These are phyloP conservation scores for Hygrophila difformis DNA, from an alignment of 257 asterid species.

Conservation along the genomic window DNA sequence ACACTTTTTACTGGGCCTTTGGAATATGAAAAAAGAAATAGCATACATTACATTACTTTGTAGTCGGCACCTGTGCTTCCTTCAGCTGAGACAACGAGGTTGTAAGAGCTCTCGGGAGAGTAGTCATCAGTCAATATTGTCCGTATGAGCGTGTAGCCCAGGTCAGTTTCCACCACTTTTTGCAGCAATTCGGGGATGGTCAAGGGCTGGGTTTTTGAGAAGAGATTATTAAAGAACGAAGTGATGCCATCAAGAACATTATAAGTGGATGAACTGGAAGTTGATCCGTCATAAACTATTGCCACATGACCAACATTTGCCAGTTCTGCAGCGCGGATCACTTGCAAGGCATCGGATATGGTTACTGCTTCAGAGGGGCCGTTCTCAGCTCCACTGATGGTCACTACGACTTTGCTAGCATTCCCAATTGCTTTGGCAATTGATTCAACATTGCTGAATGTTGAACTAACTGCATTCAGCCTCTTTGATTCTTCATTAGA, in stretches of 20 bases:
- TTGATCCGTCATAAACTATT: conserved; percentile 54
- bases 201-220: conserved; percentile 55
- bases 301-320: conserved; percentile 91
- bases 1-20: conserved; percentile 2
- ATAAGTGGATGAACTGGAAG: conserved; percentile 33
- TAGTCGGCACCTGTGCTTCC: conserved; percentile 50
- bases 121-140: conserved; percentile 66
- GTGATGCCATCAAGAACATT: conserved; percentile 78
- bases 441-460: conserved; percentile 59
- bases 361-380: conserved; percentile 60
- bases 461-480: conserved; percentile 69
- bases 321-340: conserved; percentile 67
- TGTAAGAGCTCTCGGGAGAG: conserved; percentile 71
- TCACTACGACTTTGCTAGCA: conserved; percentile 89
- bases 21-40: conserved; percentile 29
- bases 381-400: conserved; percentile 67
- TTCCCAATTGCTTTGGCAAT: conserved; percentile 90
- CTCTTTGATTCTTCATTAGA: conserved; percentile 67
- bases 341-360: conserved; percentile 64
- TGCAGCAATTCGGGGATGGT: conserved; percentile 59
- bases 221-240: conserved; percentile 73
- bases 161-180: conserved; percentile 54
- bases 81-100: conserved; percentile 62
- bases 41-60: conserved; percentile 99
- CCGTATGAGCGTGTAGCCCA: conserved; percentile 77